These are phyloP conservation scores for Elsinoe necatrix DNA, from an alignment of 2,329 filamentous ascomycete genomes.

Conservation along the genomic window DNA sequence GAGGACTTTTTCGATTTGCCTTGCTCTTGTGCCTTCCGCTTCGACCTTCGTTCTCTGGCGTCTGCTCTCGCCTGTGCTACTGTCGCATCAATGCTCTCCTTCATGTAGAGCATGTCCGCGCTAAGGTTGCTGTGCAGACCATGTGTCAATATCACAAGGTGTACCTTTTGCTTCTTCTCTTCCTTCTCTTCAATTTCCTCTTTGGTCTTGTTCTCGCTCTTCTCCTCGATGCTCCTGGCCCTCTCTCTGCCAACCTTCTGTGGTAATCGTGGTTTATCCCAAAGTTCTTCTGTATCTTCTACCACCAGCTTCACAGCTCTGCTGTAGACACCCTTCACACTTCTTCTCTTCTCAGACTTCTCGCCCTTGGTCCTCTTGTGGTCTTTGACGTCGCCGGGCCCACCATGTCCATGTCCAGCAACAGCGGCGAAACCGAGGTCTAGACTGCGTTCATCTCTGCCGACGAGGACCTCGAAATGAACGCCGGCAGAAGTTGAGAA, in stretches of 20 bases:
- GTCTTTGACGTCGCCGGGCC: conserved; percentile 65
- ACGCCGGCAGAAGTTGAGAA: conserved; percentile 86
- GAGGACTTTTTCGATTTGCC: conserved; percentile 33
- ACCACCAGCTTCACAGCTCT: conserved; percentile 68
- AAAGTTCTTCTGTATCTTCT: conserved; percentile 80
- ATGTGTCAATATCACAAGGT: conserved; percentile 87
- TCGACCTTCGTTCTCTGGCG: conserved; percentile 50
- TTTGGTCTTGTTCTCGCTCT: conserved; percentile 18
- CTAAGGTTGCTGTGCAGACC: conserved; percentile 92
- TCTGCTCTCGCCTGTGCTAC: conserved; percentile 65
- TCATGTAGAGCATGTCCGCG: conserved; percentile 92
- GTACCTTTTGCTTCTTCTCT: conserved; percentile 66
- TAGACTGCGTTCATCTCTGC: conserved; percentile 75
- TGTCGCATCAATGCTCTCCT: conserved; percentile 89
- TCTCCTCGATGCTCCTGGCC: conserved; percentile 18
- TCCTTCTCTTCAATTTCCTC: conserved; percentile 21
- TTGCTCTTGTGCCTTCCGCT: conserved; percentile 15
- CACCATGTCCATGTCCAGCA: conserved; percentile 43
- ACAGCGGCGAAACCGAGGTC: conserved; percentile 55
- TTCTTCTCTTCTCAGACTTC: conserved; percentile 47
- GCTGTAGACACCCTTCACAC: conserved; percentile 73
- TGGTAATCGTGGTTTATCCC: conserved; percentile 84
- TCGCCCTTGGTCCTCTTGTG: conserved; percentile 58
- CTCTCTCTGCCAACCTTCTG: conserved; percentile 19
- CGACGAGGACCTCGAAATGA: conserved; percentile 77